Evolutionary conservation across 225 moss, liverwort and hornwort genomes (phyloP), one percentile per base, ranked within the genome.

Genomic region (Takakia lepidozioides): DNA sequence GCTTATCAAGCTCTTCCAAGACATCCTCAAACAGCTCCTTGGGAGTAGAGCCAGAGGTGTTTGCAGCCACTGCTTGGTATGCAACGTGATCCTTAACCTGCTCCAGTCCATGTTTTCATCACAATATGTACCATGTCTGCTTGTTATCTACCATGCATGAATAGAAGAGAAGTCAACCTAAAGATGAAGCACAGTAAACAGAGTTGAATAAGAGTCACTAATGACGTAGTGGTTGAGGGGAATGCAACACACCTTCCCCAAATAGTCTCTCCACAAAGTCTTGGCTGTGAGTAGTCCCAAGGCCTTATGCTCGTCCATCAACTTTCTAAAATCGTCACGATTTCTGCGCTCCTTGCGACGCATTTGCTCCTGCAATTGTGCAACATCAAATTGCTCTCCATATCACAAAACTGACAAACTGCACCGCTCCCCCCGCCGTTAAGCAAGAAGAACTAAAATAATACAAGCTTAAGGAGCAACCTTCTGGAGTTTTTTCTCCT

Each of bases 21-120:
- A 91, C 74, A 49, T 99, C 98, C 69, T 91, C 91, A 69, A 99
- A 99, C 59, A 99, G 40, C 59, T 99, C 98, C 62, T 91, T 99
- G 0, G 98, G 98, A 49, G 98, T 91, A 14, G 91, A 91, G 51
- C 98, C 98, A 48, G 98, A 83, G 42, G 87, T 85, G 42, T 99
- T 99, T 3, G 73, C 67, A 9, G 91, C 98, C 29, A 99, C 98
- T 16, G 80, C 83, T 70, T 85, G 84, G 59, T 99, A 99, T 54
- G 87, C 82, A 22, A 49, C 43, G 17, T 74, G 71, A 32, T 91
- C 98, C 66, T 87, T 98, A 46, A 98, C 87, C 95, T 98, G 71
- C 60, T 53, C 24, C 51, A 43, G n/a, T n/a, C n/a, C n/a, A n/a
- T n/a, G n/a, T n/a, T n/a, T n/a, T n/a, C n/a, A n/a, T n/a, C n/a